Conservation (phyloP, 2,329 filamentous ascomycete genomes). For the Periconia macrospinosa region DNA sequence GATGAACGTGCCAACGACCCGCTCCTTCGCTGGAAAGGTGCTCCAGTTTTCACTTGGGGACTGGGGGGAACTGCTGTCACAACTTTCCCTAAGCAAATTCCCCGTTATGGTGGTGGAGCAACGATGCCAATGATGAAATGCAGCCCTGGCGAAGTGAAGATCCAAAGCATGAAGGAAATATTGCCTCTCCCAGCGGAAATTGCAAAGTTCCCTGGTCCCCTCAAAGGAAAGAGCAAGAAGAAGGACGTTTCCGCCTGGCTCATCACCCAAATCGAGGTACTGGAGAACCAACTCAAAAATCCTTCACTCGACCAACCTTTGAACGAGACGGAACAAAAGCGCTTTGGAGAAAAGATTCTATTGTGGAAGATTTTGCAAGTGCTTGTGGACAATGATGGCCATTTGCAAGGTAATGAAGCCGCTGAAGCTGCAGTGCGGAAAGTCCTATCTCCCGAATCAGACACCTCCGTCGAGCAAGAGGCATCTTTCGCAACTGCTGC, state of each 20-base stretch:
- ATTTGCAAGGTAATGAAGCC: slow-evolving; percentile 70
- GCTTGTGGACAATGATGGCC: slow-evolving; percentile 84
- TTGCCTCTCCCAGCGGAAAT: slow-evolving; percentile 72
- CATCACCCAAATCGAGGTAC: slow-evolving; percentile 68
- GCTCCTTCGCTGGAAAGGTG: slow-evolving; percentile 86
- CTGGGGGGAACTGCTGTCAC: slow-evolving; percentile 81
- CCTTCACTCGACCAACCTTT: slow-evolving; percentile 54
- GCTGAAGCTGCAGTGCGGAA: slow-evolving; percentile 76
- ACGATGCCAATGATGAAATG: slow-evolving; percentile 76
- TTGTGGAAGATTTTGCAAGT: slow-evolving; percentile 85
- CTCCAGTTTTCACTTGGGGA: slow-evolving; percentile 84
- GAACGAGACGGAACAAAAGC: slow-evolving; percentile 65
- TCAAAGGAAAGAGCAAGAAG: slow-evolving; percentile 91
- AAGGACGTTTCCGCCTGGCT: slow-evolving; percentile 89
- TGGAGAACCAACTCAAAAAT: slow-evolving; percentile 60
- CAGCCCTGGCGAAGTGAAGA: slow-evolving; percentile 77
- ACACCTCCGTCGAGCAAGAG: slow-evolving; percentile 21
- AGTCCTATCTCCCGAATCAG: slow-evolving; percentile 66
- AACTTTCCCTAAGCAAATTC: slow-evolving; percentile 85
- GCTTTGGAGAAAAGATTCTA: slow-evolving; percentile 75
- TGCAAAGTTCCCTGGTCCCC: slow-evolving; percentile 83
- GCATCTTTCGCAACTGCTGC: slow-evolving; percentile 34
- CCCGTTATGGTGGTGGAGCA: slow-evolving; percentile 78
- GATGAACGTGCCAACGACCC: slow-evolving; percentile 68
- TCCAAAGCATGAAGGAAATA: slow-evolving; percentile 74